Evolutionary conservation across 2,329 filamentous ascomycete species (phyloP), one percentile per base, ranked within the genome.

Genomic region (Escovopsis weberi): DNA sequence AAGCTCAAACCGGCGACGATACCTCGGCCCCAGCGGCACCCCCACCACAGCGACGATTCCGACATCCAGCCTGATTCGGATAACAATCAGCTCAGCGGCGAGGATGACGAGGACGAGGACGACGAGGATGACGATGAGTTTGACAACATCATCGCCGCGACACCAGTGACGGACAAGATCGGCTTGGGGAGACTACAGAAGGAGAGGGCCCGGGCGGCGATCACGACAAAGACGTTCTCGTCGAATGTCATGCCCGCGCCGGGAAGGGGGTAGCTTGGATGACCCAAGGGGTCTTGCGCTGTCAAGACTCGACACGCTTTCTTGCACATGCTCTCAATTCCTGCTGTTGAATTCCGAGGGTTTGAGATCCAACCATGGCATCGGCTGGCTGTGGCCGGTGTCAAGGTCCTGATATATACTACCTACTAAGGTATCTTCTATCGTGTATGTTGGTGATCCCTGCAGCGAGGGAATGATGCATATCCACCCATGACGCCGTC

Each of bases 101-200:
- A 76, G 80, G 26, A 30, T 2, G 40, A 19, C 3, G 82, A 86
- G 46, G 73, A 80, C 45, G 70, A 65, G 19, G 75, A 53, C 5
- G 72, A 66, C 9, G 77, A 69, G 1, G 74, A 78, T 12, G 82
- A 91, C 42, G 82, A 83, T 38, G 82, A 86, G 40, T 94, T 96
- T 56, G 89, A 96, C 56, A 82, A 82, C 50, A 93, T 98, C 60
- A 94, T 95, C 55, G 78, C 88, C 52, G 89, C 91, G 0, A 89
- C 85, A 3, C 86, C 86, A 0, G 77, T 93, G 15, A 95, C 88
- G 0, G 89, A 95, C 58, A 76, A 82, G 43, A 84, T 83, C 11
- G 89, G 89, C 0, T 54, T 78, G 43, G 59, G 62, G 2, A 74
- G 65, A 58, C 58, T 78, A 36, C 71, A 77, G 46, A 75, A 70